These are phyloP conservation scores for Ziziphus jujuba DNA, from an alignment of 306 rosid genomes.

Conservation along the genomic window DNA sequence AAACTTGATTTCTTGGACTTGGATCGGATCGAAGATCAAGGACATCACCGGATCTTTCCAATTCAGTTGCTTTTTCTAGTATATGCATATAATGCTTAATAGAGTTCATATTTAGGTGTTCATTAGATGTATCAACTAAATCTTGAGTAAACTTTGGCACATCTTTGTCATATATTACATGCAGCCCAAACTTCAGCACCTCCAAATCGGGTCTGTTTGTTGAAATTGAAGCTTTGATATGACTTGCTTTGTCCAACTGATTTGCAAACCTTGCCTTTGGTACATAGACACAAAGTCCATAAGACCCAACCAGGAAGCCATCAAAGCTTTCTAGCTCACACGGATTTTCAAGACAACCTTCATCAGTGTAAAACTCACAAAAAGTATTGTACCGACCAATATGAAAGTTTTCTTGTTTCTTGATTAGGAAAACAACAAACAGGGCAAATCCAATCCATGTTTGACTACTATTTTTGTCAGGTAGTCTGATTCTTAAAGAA, in stretches of 20 bases:
- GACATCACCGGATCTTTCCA: background rate
- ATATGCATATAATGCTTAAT: background rate
- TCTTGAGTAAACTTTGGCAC: background rate
- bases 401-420: background rate
- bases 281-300: constrained; percentile 1
- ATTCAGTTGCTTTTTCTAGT: background rate
- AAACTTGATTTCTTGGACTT: no score
- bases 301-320: background rate
- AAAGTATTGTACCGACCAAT: background rate
- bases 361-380: background rate
- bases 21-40: no score
- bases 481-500: background rate
- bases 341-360: background rate
- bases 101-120: background rate
- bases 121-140: background rate
- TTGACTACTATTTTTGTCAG: background rate
- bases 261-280: background rate
- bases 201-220: background rate
- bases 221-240: background rate
- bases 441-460: constrained; percentile 14
- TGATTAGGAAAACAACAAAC: background rate
- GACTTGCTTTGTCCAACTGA: background rate
- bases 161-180: background rate
- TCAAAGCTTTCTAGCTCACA: background rate
- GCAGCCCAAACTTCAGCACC: constrained; percentile 1